phyloP scores from a whole-genome alignment of 2,329 filamentous ascomycete species.

The Cadophora sp. region DNA sequence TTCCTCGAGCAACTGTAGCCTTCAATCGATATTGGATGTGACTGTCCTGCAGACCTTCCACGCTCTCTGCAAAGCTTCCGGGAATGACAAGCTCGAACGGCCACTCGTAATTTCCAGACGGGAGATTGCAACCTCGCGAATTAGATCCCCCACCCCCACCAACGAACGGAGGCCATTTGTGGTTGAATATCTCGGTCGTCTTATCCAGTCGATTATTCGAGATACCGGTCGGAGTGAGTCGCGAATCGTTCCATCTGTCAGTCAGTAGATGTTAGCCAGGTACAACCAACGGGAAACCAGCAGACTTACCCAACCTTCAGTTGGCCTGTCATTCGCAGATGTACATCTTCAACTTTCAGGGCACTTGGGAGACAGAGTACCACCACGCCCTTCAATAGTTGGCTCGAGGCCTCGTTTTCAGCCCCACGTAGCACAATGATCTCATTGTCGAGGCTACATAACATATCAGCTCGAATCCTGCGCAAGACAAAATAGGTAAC shows the following conservation, averaged over 20 bases:
- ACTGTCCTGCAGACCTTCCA: slow-evolving; percentile 87
- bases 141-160: slow-evolving; percentile 53
- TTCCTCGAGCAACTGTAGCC: slow-evolving; percentile 85
- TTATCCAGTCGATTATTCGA: slow-evolving; percentile 66
- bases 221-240: slow-evolving; percentile 62
- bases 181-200: slow-evolving; percentile 66
- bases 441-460: slow-evolving; percentile 72
- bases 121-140: slow-evolving; percentile 63
- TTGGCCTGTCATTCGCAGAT: slow-evolving; percentile 73
- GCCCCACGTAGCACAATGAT: slow-evolving; percentile 80
- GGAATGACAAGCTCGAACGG: slow-evolving; percentile 79
- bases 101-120: slow-evolving; percentile 83
- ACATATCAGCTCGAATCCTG: slow-evolving; percentile 22
- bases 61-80: slow-evolving; percentile 79
- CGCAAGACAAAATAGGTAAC: slow-evolving; percentile 21
- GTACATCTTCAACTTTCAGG: slow-evolving; percentile 75
- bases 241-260: slow-evolving; percentile 57
- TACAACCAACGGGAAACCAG: neutral
- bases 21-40: slow-evolving; percentile 92
- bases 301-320: slow-evolving; percentile 69
- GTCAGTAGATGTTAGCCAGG: slow-evolving; percentile 21
- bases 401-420: slow-evolving; percentile 77
- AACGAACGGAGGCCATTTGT: slow-evolving; percentile 73
- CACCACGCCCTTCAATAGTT: slow-evolving; percentile 74
- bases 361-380: slow-evolving; percentile 75